Evolutionary conservation across 106 monocot species (phyloP).

Genomic region (Xerophyta viscosa): DNA sequence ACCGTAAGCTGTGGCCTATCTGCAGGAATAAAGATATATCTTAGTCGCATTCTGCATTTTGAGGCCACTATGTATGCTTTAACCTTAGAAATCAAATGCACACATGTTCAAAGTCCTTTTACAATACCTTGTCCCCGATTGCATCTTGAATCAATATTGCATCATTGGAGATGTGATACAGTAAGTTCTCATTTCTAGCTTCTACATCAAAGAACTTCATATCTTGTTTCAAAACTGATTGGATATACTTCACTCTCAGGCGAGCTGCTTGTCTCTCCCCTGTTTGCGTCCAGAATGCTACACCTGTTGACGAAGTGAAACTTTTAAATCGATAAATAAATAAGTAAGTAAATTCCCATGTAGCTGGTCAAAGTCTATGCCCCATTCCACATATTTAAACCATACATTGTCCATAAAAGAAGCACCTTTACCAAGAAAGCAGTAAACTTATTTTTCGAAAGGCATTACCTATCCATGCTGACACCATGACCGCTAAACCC

Average conservation of each 20-base stretch:
- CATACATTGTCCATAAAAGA: too few relatives aligned
- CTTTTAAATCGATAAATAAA: too few relatives aligned
- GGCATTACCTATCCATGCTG: conserved; percentile 26
- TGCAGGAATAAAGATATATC: conserved; percentile 9
- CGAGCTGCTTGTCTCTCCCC: conserved; percentile 34
- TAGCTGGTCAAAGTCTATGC: too few relatives aligned
- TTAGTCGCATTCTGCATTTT: too few relatives aligned
- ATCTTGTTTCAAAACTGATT: conserved; percentile 22
- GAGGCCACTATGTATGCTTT: too few relatives aligned
- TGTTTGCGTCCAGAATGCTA: conserved; percentile 35
- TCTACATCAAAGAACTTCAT: conserved; percentile 24
- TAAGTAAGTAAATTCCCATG: too few relatives aligned
- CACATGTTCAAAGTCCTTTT: too few relatives aligned
- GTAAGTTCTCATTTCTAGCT: conserved; percentile 20
- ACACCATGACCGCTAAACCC: conserved; percentile 23
- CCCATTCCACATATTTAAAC: too few relatives aligned
- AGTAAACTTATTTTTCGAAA: too few relatives aligned
- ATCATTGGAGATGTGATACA: conserved; percentile 26
- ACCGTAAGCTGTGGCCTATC: conserved; percentile 21
- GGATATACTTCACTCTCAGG: conserved; percentile 24
- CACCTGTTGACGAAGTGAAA: conserved; percentile 8
- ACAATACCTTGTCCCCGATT: conserved; percentile 33
- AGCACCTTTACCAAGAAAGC: not conserved
- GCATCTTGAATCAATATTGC: conserved; percentile 31
- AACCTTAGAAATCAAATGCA: too few relatives aligned